Base-by-base conservation (phyloP, 139 green algal species). In the Chlorella vulgaris region DNA sequence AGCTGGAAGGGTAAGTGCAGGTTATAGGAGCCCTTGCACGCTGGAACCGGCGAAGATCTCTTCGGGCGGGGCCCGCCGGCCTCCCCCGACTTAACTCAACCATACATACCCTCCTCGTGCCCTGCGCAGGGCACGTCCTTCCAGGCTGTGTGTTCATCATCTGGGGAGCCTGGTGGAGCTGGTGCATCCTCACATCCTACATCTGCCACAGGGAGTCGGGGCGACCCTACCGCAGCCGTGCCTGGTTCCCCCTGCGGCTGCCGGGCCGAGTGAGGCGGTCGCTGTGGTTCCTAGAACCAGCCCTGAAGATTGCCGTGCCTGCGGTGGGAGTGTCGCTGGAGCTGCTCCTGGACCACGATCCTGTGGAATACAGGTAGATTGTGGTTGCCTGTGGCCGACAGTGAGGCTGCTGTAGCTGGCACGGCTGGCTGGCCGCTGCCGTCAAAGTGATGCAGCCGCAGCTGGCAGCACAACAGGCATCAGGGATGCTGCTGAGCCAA, bases 151-250 rank as follows among this genome's bases (percentile, higher is more conserved):
- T 83, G 33, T 83, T 86, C 69, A 61, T 76, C 31, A 31, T 82
- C 21, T 87, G 83, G 83, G 83, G 83, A 38, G 36, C 51, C 18
- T 84, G 76, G 76, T 84, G 76, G 83, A 38, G 67, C 36, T 83
- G 67, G 40, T 75, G 61, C 69, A 67, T 78, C 2, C 28, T 28
- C 6, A 35, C 51, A 10, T 55, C 58, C 28, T 58, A 53, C 43
- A 36, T 85, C 28, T 81, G 66, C 35, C 26, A 7, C 22, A 42
- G 40, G n/a, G 5, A 7, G 40, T 10, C 42, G 43, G 15, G n/a
- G n/a, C 67, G 60, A 3, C 70, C 60, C 8, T 87, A 76, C 73
- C 29, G 58, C 15, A 74, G 75, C 21, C 50, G 43, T 15, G 22
- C 74, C 7, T 87, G 77, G 77, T 87, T 63, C 68, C 67, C 51